Evolutionary conservation across 306 rosid species (phyloP).

Genomic region (Prunus davidiana): DNA sequence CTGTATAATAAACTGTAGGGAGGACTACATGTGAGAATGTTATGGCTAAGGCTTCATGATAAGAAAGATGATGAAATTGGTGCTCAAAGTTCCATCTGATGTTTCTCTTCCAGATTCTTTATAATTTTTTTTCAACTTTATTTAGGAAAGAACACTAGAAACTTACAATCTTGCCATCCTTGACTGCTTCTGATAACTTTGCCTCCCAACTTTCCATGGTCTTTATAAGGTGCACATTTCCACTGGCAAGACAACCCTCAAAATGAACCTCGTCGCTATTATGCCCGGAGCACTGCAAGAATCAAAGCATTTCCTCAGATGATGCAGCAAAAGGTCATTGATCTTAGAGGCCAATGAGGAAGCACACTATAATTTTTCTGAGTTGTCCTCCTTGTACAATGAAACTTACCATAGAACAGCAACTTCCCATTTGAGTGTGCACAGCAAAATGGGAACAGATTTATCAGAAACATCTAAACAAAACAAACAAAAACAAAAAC

Average conservation of each 20-base stretch:
- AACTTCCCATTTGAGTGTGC: slow-evolving; percentile 57
- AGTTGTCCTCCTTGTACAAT: neutral
- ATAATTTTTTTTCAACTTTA: no score
- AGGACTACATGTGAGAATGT: no score
- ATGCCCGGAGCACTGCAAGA: slow-evolving; percentile 15
- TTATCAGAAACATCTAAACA: neutral
- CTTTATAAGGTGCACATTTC: slow-evolving; percentile 63
- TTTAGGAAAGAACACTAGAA: neutral
- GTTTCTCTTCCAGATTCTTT: no score
- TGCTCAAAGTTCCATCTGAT: no score
- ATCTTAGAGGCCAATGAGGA: neutral
- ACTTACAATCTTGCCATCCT: slow-evolving; percentile 70
- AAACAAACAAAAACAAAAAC: neutral
- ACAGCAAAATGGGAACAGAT: slow-evolving; percentile 4
- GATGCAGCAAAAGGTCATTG: neutral
- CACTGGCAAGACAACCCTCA: slow-evolving; percentile 39
- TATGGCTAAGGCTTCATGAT: no score
- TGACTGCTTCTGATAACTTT: slow-evolving; percentile 65
- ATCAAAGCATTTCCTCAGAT: slow-evolving; percentile 7
- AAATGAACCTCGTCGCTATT: slow-evolving; percentile 17
- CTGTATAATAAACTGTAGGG: no score
- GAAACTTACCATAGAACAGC: slow-evolving; percentile 55
- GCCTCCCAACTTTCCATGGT: slow-evolving; percentile 68
- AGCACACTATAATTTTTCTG: neutral
- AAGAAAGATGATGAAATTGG: no score